Conservation (phyloP, 2,329 filamentous ascomycete species). For the Grosmannia huntii region DNA sequence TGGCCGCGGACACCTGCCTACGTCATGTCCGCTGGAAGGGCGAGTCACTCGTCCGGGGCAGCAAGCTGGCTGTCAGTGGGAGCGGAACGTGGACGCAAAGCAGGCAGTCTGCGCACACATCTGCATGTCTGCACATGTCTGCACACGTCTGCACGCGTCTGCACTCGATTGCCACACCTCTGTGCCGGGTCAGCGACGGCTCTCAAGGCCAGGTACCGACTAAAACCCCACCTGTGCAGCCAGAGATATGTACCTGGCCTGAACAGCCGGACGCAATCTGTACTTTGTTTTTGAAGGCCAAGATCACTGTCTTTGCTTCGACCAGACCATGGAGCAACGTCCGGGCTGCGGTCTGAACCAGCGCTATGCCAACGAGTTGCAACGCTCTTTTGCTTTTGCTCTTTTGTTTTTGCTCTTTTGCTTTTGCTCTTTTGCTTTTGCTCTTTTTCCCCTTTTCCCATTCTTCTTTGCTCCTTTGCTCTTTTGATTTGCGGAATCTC, state of each 20-base stretch:
- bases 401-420: no score
- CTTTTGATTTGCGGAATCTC: not conserved
- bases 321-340: not conserved
- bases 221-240: not conserved
- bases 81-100: no score
- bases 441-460: no score
- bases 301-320: not conserved
- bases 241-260: not conserved
- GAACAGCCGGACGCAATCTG: not conserved
- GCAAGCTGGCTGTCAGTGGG: no score
- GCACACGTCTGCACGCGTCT: not conserved
- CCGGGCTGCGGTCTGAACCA: not conserved
- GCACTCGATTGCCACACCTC: not conserved
- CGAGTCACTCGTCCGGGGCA: not conserved
- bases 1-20: not conserved
- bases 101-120: no score
- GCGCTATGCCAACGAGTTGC: not conserved
- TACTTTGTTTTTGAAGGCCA: not conserved
- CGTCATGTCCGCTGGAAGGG: not conserved
- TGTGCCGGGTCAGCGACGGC: not conserved
- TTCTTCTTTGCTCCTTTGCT: no score
- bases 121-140: no score
- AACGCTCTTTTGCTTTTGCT: not conserved
- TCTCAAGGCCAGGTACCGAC: not conserved
- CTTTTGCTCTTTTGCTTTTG: not conserved